Percentiles rank a stretch among this genome's conserved stretches.
These are phyloP conservation scores for Tetradesmus lagerheimii DNA, from an alignment of 139 green algal genomes.

Conservation along the genomic window DNA sequence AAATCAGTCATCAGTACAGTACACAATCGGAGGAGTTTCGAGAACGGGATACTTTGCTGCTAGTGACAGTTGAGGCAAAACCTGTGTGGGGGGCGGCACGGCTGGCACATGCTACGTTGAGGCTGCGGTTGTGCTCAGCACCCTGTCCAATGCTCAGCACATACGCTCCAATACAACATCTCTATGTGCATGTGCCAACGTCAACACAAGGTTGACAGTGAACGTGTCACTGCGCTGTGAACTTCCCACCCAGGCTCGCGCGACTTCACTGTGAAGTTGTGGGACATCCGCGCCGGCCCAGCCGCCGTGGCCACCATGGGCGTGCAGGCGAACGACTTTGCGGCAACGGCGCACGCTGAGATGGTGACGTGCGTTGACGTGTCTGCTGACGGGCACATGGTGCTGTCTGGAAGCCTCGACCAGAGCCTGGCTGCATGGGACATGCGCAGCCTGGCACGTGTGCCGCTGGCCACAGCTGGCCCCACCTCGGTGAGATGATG, in stretches of 20 bases:
- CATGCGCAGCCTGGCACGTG: neutral
- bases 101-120: too few relatives aligned
- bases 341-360: neutral
- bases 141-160: too few relatives aligned
- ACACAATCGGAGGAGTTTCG: too few relatives aligned
- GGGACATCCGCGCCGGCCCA: constrained; percentile 15
- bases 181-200: too few relatives aligned
- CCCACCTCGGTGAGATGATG: constrained; percentile 13
- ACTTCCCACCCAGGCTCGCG: constrained; percentile 20
- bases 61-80: too few relatives aligned
- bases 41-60: too few relatives aligned
- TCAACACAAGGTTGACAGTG: too few relatives aligned
- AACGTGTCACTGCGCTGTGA: neutral
- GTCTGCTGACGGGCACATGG: neutral
- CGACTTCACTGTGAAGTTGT: constrained; percentile 36
- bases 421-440: neutral
- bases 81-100: too few relatives aligned
- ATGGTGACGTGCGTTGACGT: constrained; percentile 43
- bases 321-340: neutral
- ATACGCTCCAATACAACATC: too few relatives aligned
- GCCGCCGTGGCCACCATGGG: constrained; percentile 14
- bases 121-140: too few relatives aligned
- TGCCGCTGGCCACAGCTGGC: neutral
- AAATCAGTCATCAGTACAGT: too few relatives aligned
- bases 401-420: constrained; percentile 29